These are phyloP conservation scores for Diaporthe sp. DNA, from an alignment of 2,329 filamentous ascomycete genomes.

Conservation along the genomic window DNA sequence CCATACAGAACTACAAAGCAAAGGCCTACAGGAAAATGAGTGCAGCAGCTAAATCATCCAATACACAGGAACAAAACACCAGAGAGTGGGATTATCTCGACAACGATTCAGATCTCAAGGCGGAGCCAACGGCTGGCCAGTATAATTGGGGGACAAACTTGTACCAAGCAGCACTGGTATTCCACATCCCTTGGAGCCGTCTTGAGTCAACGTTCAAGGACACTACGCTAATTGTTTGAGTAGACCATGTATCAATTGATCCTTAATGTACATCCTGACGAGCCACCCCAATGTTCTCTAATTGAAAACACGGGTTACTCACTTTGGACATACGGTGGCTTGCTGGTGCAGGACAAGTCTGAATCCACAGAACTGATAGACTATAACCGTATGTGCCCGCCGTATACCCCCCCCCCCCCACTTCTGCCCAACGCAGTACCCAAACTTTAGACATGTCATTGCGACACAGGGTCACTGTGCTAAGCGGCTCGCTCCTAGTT, in stretches of 20 bases:
- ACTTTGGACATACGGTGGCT: constrained; percentile 27
- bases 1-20: neutral
- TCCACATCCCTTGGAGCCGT: neutral
- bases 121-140: constrained; percentile 21
- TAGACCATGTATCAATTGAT: constrained; percentile 35
- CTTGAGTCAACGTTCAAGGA: no score
- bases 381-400: neutral
- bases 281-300: neutral
- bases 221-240: neutral
- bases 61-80: constrained; percentile 33
- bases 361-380: constrained; percentile 16
- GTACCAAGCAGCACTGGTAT: constrained; percentile 33
- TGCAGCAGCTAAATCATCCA: neutral
- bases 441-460: no score
- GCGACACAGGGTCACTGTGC: neutral
- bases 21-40: neutral
- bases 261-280: neutral
- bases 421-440: neutral
- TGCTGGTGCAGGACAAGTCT: neutral
- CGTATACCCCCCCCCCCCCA: no score
- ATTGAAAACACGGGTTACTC: neutral
- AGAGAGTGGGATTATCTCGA: constrained; percentile 36
- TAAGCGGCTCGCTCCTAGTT: neutral
- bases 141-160: constrained; percentile 34
- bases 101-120: neutral